Conservation (phyloP, 768 basidiomycete species). For the Russula dissimulans region DNA sequence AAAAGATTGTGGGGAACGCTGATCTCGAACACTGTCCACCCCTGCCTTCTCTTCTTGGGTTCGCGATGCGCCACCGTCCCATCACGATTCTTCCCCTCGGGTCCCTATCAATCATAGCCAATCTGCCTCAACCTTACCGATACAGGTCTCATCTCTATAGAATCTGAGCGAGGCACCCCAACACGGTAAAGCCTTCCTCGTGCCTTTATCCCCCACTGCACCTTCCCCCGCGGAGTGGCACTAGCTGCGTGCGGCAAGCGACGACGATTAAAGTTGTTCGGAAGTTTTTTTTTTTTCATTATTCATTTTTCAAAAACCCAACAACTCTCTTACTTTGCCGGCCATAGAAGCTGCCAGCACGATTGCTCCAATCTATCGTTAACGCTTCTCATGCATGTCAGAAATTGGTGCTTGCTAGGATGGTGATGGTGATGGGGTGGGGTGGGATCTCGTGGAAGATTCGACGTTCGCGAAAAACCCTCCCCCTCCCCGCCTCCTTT, state of each 20-base stretch:
- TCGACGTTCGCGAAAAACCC: too few relatives aligned
- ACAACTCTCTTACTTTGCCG: not conserved
- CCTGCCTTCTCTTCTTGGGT: too few relatives aligned
- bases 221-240: not conserved
- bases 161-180: not conserved
- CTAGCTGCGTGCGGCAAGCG: too few relatives aligned
- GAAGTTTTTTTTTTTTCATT: too few relatives aligned
- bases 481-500: too few relatives aligned
- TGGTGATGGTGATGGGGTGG: too few relatives aligned
- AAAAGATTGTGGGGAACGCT: not conserved
- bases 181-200: not conserved
- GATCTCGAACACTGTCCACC: too few relatives aligned
- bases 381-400: not conserved
- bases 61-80: not conserved
- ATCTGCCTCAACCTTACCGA: conserved; percentile 4
- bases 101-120: conserved; percentile 7
- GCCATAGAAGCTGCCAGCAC: not conserved
- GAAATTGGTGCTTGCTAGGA: too few relatives aligned
- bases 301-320: not conserved
- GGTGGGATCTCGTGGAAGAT: too few relatives aligned
- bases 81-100: not conserved
- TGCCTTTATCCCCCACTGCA: not conserved
- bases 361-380: too few relatives aligned
- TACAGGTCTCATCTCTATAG: conserved; percentile 1
- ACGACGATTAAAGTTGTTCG: not conserved